phyloP scores from a whole-genome alignment of 345 rosid species.

The Corchorus capsularis region DNA sequence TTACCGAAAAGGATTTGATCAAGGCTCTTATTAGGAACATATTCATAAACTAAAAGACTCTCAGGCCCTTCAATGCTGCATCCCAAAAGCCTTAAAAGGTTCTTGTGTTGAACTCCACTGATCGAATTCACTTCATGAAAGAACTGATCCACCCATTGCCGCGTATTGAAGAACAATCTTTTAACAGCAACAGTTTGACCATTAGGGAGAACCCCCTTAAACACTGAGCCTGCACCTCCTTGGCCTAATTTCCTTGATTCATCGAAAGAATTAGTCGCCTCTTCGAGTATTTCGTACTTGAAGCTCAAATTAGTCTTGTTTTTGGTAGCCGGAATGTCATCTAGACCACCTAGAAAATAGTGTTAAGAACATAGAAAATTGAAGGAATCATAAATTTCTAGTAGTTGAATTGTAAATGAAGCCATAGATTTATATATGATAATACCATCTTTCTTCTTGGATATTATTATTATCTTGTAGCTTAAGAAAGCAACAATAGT shows the following conservation, averaged over 20 bases:
- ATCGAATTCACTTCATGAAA: slow-evolving; percentile 80
- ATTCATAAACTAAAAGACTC: slow-evolving; percentile 83
- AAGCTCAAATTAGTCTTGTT: slow-evolving; percentile 22
- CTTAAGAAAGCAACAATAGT: slow-evolving; percentile 13
- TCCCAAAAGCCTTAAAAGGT: slow-evolving; percentile 71
- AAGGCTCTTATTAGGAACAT: slow-evolving; percentile 71
- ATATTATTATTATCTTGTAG: not conserved
- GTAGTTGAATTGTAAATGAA: not conserved
- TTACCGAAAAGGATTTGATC: slow-evolving; percentile 74
- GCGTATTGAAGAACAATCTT: slow-evolving; percentile 57
- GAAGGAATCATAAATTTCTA: no score
- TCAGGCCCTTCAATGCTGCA: slow-evolving; percentile 91
- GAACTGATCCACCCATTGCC: slow-evolving; percentile 82
- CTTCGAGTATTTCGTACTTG: slow-evolving; percentile 69
- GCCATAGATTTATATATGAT: no score
- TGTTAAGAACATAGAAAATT: not conserved
- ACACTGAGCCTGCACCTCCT: slow-evolving; percentile 84
- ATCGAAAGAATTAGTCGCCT: slow-evolving; percentile 59
- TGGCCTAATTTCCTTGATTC: slow-evolving; percentile 74
- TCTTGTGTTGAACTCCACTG: slow-evolving; percentile 62
- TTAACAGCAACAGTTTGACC: slow-evolving; percentile 75
- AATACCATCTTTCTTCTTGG: not conserved
- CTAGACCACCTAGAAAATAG: not conserved
- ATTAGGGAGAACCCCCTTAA: slow-evolving; percentile 69
- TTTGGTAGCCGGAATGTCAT: not conserved